These are phyloP conservation scores for Diatrype stigma DNA, from an alignment of 2,329 filamentous ascomycete genomes.

Conservation along the genomic window DNA sequence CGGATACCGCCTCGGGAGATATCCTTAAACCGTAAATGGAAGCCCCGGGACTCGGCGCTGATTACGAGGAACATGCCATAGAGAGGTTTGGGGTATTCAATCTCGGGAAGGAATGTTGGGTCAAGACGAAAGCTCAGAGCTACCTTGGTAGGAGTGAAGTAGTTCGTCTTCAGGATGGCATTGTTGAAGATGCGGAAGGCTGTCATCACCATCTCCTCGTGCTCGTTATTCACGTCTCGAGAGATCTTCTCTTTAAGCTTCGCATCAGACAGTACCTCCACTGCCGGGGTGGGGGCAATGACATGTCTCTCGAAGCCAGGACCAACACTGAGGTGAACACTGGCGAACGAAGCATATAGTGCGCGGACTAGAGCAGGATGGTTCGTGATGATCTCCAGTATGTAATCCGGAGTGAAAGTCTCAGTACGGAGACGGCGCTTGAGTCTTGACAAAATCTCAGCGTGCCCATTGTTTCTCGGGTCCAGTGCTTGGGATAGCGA, in stretches of 20 bases:
- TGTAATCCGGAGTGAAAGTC: slow-evolving; percentile 97
- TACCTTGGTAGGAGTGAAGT: slow-evolving; percentile 95
- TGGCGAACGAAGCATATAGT: slow-evolving; percentile 88
- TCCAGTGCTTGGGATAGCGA: slow-evolving; percentile 81
- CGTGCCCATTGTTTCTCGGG: slow-evolving; percentile 74
- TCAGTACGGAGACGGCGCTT: slow-evolving; percentile 94
- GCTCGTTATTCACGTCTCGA: slow-evolving; percentile 81
- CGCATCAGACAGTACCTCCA: slow-evolving; percentile 70
- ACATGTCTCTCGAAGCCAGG: slow-evolving; percentile 46
- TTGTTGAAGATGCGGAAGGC: slow-evolving; percentile 96
- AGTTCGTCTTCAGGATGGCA: slow-evolving; percentile 94
- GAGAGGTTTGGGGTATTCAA: slow-evolving; percentile 89
- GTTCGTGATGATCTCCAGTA: slow-evolving; percentile 90
- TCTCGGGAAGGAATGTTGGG: slow-evolving; percentile 79
- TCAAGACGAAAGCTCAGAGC: slow-evolving; percentile 94
- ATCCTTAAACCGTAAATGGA: slow-evolving; percentile 95
- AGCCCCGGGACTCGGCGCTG: slow-evolving; percentile 91
- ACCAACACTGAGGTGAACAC: slow-evolving; percentile 64
- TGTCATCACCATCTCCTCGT: slow-evolving; percentile 97
- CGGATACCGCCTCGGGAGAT: slow-evolving; percentile 96
- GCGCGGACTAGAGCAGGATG: slow-evolving; percentile 84
- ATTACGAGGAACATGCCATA: slow-evolving; percentile 99
- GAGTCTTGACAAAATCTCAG: slow-evolving; percentile 84
- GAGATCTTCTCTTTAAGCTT: slow-evolving; percentile 73
- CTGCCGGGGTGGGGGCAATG: slow-evolving; percentile 51